Conservation (phyloP, 192 early-diverging fungal genomes). For the Coemansia asiatica region DNA sequence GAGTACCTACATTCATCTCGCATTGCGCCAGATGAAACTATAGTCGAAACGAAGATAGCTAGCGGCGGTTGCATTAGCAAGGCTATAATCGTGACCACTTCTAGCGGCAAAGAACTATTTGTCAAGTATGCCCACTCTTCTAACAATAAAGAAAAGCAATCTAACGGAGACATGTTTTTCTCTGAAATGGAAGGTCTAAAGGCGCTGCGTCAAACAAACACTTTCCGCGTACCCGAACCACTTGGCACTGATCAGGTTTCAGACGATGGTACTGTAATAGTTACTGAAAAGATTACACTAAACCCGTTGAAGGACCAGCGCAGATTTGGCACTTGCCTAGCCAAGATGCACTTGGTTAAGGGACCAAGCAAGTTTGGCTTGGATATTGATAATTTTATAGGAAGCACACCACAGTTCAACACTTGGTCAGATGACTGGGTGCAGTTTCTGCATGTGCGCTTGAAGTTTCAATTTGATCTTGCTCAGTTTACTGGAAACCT, state of each 20-base stretch:
- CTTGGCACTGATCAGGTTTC: constrained; percentile 14
- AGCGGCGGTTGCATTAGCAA: constrained; percentile 21
- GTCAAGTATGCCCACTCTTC: constrained; percentile 17
- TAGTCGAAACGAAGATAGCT: not conserved
- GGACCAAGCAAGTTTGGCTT: constrained; percentile 34
- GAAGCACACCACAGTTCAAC: constrained; percentile 34
- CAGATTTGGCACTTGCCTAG: constrained; percentile 27
- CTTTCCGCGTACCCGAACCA: constrained; percentile 25
- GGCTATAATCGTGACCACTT: constrained; percentile 1
- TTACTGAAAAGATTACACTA: constrained; percentile 23
- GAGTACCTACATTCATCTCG: not conserved
- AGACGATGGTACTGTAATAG: constrained; percentile 19
- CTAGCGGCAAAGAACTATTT: constrained; percentile 19
- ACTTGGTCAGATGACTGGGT: constrained; percentile 32
- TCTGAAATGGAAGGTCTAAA: constrained; percentile 23
- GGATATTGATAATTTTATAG: constrained; percentile 32
- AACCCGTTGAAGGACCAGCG: constrained; percentile 16
- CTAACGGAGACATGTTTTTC: constrained; percentile 17
- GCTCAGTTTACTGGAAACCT: constrained; percentile 8
- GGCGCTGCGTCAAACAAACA: constrained; percentile 15
- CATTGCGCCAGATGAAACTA: not conserved
- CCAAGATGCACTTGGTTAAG: constrained; percentile 14
- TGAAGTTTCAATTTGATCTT: constrained; percentile 26
- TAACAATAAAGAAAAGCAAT: not conserved
- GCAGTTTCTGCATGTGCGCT: constrained; percentile 23